phyloP scores from a whole-genome alignment of 2,329 filamentous ascomycete species.

The Pestalotiopsis sp. region DNA sequence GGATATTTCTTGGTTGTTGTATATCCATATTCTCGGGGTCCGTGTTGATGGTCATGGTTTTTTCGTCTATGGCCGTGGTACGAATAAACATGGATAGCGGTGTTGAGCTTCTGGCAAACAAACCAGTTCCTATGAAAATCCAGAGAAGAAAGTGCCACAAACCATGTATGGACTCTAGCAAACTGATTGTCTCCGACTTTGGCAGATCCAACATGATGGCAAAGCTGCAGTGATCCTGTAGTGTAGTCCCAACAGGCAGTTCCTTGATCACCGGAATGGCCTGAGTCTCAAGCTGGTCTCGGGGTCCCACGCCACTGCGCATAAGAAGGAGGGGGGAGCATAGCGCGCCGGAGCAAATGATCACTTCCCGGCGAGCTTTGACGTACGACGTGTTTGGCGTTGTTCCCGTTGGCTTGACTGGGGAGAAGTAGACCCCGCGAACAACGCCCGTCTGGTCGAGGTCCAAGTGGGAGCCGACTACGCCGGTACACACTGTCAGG shows the following conservation, averaged over 20 bases:
- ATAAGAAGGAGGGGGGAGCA: constrained; percentile 35
- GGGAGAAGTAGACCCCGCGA: constrained; percentile 28
- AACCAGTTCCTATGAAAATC: constrained; percentile 29
- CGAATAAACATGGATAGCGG: constrained; percentile 27
- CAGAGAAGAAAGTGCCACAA: constrained; percentile 34
- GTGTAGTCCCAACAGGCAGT: constrained; percentile 28
- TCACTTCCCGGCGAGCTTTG: constrained; percentile 23
- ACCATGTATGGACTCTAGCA: constrained; percentile 23
- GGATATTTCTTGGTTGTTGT: constrained; percentile 10
- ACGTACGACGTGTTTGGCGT: neutral
- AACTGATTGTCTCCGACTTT: constrained; percentile 24
- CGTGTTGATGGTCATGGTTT: constrained; percentile 25
- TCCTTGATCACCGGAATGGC: constrained; percentile 27
- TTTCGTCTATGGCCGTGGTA: constrained; percentile 29
- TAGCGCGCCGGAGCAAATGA: constrained; percentile 32
- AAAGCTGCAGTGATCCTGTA: constrained; percentile 32
- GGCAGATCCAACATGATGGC: constrained; percentile 30
- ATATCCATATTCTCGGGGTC: constrained; percentile 3
- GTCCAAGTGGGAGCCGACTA: constrained; percentile 30
- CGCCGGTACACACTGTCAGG: constrained; percentile 34
- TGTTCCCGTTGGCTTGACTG: constrained; percentile 27
- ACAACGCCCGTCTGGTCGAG: constrained; percentile 23
- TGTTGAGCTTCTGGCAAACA: constrained; percentile 21
- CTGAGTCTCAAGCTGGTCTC: constrained; percentile 19
- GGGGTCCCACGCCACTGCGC: constrained; percentile 36